phyloP scores from a whole-genome alignment of 768 basidiomycete species.

The Auriculariales sp. region DNA sequence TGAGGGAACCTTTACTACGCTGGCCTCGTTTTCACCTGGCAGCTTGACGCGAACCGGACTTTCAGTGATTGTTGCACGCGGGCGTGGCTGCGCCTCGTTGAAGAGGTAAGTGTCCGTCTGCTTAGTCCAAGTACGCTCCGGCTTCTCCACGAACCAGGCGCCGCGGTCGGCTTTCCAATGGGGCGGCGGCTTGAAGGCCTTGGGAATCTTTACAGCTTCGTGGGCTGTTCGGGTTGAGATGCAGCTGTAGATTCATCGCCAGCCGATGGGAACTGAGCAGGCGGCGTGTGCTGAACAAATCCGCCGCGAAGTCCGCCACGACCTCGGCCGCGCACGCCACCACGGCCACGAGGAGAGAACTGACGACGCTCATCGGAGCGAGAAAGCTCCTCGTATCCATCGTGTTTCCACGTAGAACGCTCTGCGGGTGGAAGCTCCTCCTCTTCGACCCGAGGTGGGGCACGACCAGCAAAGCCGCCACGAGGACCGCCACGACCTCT shows the following conservation, averaged over 20 bases:
- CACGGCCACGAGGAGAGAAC: conserved; percentile 33
- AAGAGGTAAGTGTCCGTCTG: conserved; percentile 65
- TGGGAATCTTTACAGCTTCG: neutral
- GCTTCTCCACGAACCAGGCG: conserved; percentile 60
- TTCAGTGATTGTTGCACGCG: conserved; percentile 30
- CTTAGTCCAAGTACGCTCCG: conserved; percentile 73
- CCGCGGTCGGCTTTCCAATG: conserved; percentile 21
- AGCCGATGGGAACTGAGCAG: conserved; percentile 10
- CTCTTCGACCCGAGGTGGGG: conserved; percentile 30
- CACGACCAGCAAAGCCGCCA: conserved; percentile 22
- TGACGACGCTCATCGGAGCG: conserved; percentile 44
- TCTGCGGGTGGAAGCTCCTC: conserved; percentile 44
- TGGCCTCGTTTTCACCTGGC: conserved; percentile 27
- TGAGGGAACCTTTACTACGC: too few species aligned
- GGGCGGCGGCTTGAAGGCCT: neutral
- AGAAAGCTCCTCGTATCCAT: conserved; percentile 82
- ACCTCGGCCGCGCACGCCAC: conserved; percentile 24
- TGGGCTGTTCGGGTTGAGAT: too few species aligned
- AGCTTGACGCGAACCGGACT: conserved; percentile 48
- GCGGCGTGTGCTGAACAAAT: conserved; percentile 3
- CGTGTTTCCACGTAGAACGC: conserved; percentile 57
- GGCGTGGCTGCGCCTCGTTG: conserved; percentile 42
- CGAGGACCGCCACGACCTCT: conserved; percentile 53
- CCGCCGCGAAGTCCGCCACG: conserved; percentile 23
- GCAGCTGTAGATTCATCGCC: neutral